These are phyloP conservation scores for Tetratostichococcus sp. DNA, from an alignment of 139 green algal genomes.

Conservation along the genomic window DNA sequence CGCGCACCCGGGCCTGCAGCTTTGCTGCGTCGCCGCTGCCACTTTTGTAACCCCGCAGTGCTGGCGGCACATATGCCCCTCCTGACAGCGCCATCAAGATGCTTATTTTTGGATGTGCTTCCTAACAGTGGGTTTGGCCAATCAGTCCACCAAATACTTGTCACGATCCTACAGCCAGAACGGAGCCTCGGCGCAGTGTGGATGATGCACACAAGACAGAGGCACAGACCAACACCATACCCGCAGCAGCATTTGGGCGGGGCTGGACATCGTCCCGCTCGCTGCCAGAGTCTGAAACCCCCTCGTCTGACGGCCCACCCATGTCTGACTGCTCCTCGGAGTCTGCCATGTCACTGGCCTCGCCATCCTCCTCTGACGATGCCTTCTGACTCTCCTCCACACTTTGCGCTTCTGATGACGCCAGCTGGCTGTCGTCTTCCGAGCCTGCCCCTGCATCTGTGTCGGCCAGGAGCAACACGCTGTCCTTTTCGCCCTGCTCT, in stretches of 20 bases:
- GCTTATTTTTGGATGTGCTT: not conserved
- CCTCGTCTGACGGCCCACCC: too few species aligned
- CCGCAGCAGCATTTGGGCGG: not conserved
- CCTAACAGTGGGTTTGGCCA: too few species aligned
- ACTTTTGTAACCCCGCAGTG: conserved; percentile 29
- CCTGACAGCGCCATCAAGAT: conserved; percentile 3
- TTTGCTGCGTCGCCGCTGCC: conserved; percentile 6
- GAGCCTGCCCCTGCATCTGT: not conserved
- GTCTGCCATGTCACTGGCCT: too few species aligned
- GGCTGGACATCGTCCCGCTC: not conserved
- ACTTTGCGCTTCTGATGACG: too few species aligned
- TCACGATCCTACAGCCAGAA: too few species aligned
- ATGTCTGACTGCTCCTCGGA: too few species aligned
- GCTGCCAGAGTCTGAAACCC: not conserved
- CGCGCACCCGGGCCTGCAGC: conserved; percentile 52
- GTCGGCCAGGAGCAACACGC: not conserved
- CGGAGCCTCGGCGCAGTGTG: too few species aligned
- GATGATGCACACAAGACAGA: too few species aligned
- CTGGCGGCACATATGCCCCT: conserved; percentile 56
- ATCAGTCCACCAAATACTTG: too few species aligned
- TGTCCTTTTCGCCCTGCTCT: too few species aligned
- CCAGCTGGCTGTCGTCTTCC: not conserved
- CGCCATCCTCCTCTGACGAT: too few species aligned
- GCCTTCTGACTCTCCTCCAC: not conserved
- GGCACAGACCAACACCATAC: not conserved